These are phyloP conservation scores for Penicillium sp. DNA, from an alignment of 2,329 filamentous ascomycete genomes.

Conservation along the genomic window DNA sequence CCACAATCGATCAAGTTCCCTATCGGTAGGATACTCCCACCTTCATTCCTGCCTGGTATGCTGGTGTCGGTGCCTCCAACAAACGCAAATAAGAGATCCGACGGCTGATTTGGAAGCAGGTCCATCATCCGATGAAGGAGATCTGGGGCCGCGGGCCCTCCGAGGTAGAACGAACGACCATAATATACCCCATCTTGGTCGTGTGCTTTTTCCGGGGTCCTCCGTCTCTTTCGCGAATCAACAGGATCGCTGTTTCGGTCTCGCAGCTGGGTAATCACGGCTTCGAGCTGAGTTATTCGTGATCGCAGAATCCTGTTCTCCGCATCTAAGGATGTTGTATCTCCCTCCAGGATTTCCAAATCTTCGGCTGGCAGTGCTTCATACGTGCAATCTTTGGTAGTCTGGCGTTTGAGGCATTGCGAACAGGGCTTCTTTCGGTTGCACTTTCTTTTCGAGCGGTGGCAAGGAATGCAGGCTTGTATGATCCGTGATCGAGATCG, in stretches of 20 bases:
- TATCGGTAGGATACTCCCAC: neutral
- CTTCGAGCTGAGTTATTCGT: no score
- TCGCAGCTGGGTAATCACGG: no score
- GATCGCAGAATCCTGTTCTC: no score
- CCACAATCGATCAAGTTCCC: no score
- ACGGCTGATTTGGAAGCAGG: neutral
- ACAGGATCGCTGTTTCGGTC: no score
- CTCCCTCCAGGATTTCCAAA: neutral
- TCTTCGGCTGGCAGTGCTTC: neutral
- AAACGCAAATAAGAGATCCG: neutral
- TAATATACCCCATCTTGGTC: neutral
- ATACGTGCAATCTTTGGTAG: neutral
- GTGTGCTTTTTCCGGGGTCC: no score
- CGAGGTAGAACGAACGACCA: neutral
- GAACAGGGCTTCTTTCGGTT: constrained; percentile 2
- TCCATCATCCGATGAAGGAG: constrained; percentile 1
- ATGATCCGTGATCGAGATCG: neutral
- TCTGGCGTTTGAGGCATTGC: constrained; percentile 1
- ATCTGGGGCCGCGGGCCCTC: neutral
- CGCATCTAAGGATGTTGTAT: no score
- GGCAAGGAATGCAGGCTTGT: constrained; percentile 1
- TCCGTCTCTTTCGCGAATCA: no score
- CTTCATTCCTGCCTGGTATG: neutral
- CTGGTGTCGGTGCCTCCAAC: constrained; percentile 2
- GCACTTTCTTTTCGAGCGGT: constrained; percentile 1